Percentiles rank a stretch among this genome's conserved stretches.
Evolutionary conservation across 768 basidiomycete genomes (phyloP).

Genomic region (Chlorophyllum brunneum): DNA sequence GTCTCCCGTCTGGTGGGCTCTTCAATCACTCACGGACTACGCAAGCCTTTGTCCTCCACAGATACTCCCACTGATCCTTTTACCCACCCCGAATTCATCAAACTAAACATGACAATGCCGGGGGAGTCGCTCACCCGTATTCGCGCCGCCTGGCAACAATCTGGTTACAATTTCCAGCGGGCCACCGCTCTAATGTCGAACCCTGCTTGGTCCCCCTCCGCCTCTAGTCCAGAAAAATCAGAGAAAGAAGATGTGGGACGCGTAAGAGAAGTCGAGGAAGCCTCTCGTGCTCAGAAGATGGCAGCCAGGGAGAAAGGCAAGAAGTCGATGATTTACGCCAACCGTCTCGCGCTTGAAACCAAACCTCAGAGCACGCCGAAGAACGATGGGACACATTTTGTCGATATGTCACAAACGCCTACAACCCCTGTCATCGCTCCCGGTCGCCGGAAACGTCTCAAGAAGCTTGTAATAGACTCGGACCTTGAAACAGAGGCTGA

Average conservation of each 20-base stretch:
- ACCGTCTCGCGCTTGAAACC: slow-evolving; percentile 48
- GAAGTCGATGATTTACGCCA: slow-evolving; percentile 80
- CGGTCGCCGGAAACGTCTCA: slow-evolving; percentile 48
- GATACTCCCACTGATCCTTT: slow-evolving; percentile 25
- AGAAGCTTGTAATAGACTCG: slow-evolving; percentile 61
- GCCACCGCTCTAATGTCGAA: slow-evolving; percentile 60
- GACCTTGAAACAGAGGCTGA: slow-evolving; percentile 57
- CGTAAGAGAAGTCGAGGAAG: slow-evolving; percentile 71
- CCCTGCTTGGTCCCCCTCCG: slow-evolving; percentile 46
- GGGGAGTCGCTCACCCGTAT: slow-evolving; percentile 39
- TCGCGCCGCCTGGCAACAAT: slow-evolving; percentile 64
- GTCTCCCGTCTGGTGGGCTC: slow-evolving; percentile 37
- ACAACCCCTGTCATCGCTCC: slow-evolving; percentile 36
- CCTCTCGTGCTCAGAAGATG: slow-evolving; percentile 59
- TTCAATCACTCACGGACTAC: slow-evolving; percentile 52
- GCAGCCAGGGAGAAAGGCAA: slow-evolving; percentile 73
- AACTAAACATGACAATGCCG: slow-evolving; percentile 64
- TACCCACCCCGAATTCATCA: slow-evolving; percentile 42
- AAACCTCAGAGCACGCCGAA: slow-evolving; percentile 22
- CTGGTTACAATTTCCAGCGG: slow-evolving; percentile 54
- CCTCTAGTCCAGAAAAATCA: slow-evolving; percentile 21
- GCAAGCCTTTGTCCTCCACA: slow-evolving; percentile 34
- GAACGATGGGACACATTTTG: slow-evolving; percentile 6
- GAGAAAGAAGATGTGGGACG: slow-evolving; percentile 47
- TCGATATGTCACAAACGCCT: slow-evolving; percentile 34